Evolutionary conservation across 148 eudicot species (phyloP), one percentile per base, ranked within the genome.

Genomic region (Camellia granthamiana): DNA sequence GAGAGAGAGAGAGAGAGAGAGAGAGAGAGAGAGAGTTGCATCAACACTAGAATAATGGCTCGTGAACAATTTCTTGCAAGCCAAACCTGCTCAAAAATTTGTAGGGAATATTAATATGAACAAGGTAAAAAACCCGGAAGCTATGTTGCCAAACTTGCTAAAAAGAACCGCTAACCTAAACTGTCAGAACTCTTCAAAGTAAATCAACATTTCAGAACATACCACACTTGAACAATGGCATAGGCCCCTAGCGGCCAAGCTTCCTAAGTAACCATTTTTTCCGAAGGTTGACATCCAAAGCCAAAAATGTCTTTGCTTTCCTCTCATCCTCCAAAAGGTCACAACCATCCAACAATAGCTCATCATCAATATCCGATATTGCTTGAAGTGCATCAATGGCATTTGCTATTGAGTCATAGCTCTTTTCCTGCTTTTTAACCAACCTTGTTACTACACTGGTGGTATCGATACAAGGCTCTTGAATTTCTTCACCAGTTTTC

Each of bases 191-290:
- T 30, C 18, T 59, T 16, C n/a, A 12, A 3, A 67, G n/a, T 42
- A 10, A 10, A 38, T 3, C 56, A 2, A 7, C 8, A 11, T 11
- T 16, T n/a, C 14, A 10, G 38, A 19, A 13, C 3, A 74, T 14
- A 0, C 13, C 62, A n/a, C 54, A 2, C 38, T 2, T 4, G 30
- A 38, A 21, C 59, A 21, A 2, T 2, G 11, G 6, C 11, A 18
- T 3, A 44, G 56, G 38, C 23, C 63, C 46, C 60, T 75, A 85
- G 68, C 66, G 80, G 9, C 80, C 72, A 15, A 85, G 84, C 77
- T 85, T 85, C 70, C 87, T 81, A 21, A 85, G 80, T 77, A 85
- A 82, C 87, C 87, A 85, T 75, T 85, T 85, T 61, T 85, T 85
- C 54, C 87, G 82, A 30, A 85, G 77, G 19, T 70, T 74, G 41